phyloP scores from a whole-genome alignment of 2,329 filamentous ascomycete species.

The Ceratocystiopsis minuta region DNA sequence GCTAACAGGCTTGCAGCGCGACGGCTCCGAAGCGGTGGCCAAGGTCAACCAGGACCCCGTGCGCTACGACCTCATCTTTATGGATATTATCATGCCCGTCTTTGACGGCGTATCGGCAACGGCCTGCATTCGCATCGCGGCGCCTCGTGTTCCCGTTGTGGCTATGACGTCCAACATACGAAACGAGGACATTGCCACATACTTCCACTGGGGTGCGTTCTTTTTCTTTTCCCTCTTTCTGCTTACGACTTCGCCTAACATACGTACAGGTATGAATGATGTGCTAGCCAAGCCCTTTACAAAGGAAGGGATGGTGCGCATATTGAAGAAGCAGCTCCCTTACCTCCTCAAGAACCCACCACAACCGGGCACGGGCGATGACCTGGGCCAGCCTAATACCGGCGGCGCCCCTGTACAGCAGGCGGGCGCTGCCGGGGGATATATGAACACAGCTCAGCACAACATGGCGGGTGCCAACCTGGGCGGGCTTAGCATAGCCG shows the following conservation, averaged over 20 bases:
- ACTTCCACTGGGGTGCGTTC: constrained; percentile 78
- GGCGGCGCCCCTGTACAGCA: not conserved
- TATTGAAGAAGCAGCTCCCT: constrained; percentile 77
- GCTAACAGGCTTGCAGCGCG: constrained; percentile 28
- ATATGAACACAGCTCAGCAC: constrained; percentile 9
- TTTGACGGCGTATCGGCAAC: constrained; percentile 90
- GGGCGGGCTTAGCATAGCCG: constrained; percentile 1
- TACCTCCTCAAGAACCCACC: constrained; percentile 57
- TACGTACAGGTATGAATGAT: constrained; percentile 72
- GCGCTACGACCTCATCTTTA: constrained; percentile 53
- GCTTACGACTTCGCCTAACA: not conserved
- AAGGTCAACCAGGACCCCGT: constrained; percentile 44
- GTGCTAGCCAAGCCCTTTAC: constrained; percentile 96
- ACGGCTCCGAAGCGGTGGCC: constrained; percentile 81
- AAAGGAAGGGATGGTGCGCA: constrained; percentile 62
- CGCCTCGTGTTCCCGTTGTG: constrained; percentile 69
- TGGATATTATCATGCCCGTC: constrained; percentile 96
- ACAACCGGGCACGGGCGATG: constrained; percentile 17
- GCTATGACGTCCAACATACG: constrained; percentile 98
- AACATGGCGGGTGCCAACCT: constrained; percentile 1
- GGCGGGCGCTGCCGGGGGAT: not conserved
- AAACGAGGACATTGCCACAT: constrained; percentile 89
- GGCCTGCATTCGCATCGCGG: constrained; percentile 77
- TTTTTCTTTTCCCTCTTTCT: not conserved
- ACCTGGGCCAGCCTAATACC: constrained; percentile 12